Base-by-base conservation (phyloP, 257 asterid species). In the Osmanthus fragrans region DNA sequence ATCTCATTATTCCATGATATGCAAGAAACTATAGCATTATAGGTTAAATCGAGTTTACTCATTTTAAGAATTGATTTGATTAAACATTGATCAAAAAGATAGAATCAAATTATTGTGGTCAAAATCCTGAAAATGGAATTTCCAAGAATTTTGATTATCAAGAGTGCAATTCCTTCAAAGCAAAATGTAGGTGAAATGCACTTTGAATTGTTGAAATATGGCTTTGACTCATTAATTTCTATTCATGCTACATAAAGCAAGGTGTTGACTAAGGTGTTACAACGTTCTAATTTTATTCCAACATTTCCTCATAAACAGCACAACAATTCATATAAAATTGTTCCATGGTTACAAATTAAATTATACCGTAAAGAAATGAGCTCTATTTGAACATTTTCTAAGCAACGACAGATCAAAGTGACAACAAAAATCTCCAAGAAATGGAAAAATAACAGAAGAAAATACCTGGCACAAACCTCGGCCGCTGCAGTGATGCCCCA, bases 381-480 rank as follows among this genome's bases (percentile, higher is more conserved):
- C 45, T 39, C 45, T 39, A 30, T 79, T n/a, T 70, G 39, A 42
- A 42, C 67, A 6, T 27, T 60, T 29, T 37, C 39, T 47, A 40
- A 60, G 76, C 34, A 7, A 3, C 66, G 8, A 71, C 54, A 42
- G 15, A 40, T 42, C 40, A 65, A 45, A 42, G 15, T 29, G 10
- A 25, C 40, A 71, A n/a, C 37, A 39, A 32, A 70, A 75, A 60
- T 13, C 2, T 2, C 19, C 25, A 8, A 36, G 27, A 4, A n/a
- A 56, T 29, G 36, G 23, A 60, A 60, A 77, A 70, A 34, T 47
- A 47, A 15, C 56, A 47, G 15, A n/a, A 60, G 34, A 56, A 42
- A 54, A 65, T 86, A 92, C 97, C 97, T 87, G 97, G 90, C 71
- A 92, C 97, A 70, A 92, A 92, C 79, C 96, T 86, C n/a, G 96